Evolutionary conservation across 176 grass and related monocot species (phyloP).

Genomic region (Tillandsia fasciculata): DNA sequence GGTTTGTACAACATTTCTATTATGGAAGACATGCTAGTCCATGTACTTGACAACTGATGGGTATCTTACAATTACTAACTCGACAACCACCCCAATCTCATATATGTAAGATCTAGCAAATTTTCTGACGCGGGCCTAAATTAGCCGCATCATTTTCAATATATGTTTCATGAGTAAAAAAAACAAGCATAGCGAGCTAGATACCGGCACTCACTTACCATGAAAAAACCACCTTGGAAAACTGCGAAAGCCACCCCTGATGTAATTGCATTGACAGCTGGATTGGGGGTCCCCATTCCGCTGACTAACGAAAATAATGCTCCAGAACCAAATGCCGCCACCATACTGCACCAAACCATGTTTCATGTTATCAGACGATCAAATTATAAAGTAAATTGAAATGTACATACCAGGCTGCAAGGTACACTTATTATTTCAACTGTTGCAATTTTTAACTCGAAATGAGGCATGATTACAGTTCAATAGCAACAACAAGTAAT

Average conservation of each 20-base stretch:
- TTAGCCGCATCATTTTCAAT: too few relatives aligned
- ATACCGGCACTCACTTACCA: slow-evolving; percentile 32
- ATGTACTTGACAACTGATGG: too few relatives aligned
- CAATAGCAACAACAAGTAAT: too few relatives aligned
- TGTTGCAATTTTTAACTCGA: too few relatives aligned
- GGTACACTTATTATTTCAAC: slow-evolving; percentile 6
- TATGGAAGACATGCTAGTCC: too few relatives aligned
- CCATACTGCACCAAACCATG: slow-evolving; percentile 29
- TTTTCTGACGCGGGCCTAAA: not conserved
- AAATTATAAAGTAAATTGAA: too few relatives aligned
- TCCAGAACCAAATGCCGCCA: slow-evolving; percentile 91
- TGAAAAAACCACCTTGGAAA: slow-evolving; percentile 84
- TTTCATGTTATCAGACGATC: too few relatives aligned
- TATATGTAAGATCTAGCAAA: not conserved
- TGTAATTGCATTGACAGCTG: slow-evolving; percentile 36
- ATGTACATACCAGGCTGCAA: not conserved
- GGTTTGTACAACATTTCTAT: too few relatives aligned
- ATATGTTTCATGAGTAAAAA: not conserved
- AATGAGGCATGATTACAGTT: too few relatives aligned
- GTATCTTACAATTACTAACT: too few relatives aligned
- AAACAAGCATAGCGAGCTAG: not conserved
- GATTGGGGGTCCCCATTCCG: slow-evolving; percentile 71
- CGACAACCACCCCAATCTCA: too few relatives aligned
- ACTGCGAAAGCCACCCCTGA: slow-evolving; percentile 55
- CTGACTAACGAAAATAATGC: slow-evolving; percentile 82